Evolutionary conservation across 345 rosid genomes (phyloP), one percentile per base, ranked within the genome.

Genomic region (Murraya paniculata): DNA sequence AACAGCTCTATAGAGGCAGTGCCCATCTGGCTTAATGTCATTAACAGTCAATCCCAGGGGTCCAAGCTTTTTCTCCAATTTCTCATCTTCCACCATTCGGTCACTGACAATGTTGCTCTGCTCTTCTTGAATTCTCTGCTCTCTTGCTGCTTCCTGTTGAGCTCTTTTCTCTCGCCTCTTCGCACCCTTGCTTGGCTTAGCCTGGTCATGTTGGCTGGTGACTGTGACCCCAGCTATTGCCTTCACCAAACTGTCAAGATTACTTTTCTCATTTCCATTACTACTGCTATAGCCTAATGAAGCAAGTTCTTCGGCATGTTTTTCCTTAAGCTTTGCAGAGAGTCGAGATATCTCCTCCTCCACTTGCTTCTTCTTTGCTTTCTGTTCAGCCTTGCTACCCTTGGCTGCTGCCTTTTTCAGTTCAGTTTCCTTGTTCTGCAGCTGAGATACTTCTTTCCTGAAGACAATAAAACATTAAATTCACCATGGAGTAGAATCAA

Each of bases 301-400:
- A 81, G 95, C 87, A 64, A 94, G 95, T 78, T 94, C 95, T 82
- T 87, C 77, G 13, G 95, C 86, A 24, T 96, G 99, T 65, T 83
- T 94, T 73, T 89, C 91, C 85, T 89, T 90, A 19, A 96, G 93
- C 80, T 91, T 80, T 0, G 90, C 30, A 27, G 97, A 94, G 33
- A 89, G 97, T 76, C 68, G 88, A 0, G 92, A 84, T 16, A 96
- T 79, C 78, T 94, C 95, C 80, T 96, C 98, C 82, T 92, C 98
- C 28, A 92, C 95, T 79, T 88, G 94, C 91, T 94, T 96, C 93
- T 91, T 94, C 91, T 96, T 92, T 14, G 98, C 91, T 80, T 96
- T 96, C 85, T 91, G 99, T 79, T 96, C 98, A 38, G 98, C 97
- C 85, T 96, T 96, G 86, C 92, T 94, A 67, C 99, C 97, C 84